These are phyloP conservation scores for Alloteropsis semialata DNA, from an alignment of 176 grass and related monocot species.

Conservation along the genomic window DNA sequence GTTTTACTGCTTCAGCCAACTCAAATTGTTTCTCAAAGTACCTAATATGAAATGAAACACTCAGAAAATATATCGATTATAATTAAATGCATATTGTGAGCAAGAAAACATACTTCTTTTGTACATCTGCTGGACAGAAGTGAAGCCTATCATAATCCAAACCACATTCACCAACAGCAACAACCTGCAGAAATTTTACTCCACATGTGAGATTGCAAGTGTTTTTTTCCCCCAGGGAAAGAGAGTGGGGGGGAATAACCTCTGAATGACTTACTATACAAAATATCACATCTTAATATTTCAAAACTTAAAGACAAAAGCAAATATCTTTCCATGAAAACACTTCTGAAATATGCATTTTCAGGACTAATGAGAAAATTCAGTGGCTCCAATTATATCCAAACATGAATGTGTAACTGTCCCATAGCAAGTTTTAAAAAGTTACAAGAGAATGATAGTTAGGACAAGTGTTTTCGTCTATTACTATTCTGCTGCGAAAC, in stretches of 20 bases:
- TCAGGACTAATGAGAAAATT: background rate
- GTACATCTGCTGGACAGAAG: constrained; percentile 75
- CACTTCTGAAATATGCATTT: background rate
- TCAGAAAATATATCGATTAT: constrained; percentile 18
- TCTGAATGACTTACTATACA: background rate
- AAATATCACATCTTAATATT: background rate
- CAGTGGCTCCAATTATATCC: background rate
- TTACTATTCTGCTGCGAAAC: background rate
- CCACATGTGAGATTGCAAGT: background rate
- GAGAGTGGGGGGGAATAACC: background rate
- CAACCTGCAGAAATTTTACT: constrained; percentile 57
- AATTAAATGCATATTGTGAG: background rate
- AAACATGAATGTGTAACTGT: background rate
- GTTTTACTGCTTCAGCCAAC: constrained; percentile 78
- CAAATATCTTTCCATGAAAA: background rate
- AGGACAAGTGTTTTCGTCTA: background rate
- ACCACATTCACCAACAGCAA: constrained; percentile 92
- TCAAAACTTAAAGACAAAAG: background rate
- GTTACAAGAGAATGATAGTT: background rate
- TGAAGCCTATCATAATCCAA: constrained; percentile 97
- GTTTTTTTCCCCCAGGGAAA: background rate
- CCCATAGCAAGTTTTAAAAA: background rate
- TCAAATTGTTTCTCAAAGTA: constrained; percentile 95
- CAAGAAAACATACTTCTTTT: constrained; percentile 69
- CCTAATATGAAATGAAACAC: constrained; percentile 39